Evolutionary conservation across 148 eudicot species (phyloP).

Genomic region (Rhododendron simsii): DNA sequence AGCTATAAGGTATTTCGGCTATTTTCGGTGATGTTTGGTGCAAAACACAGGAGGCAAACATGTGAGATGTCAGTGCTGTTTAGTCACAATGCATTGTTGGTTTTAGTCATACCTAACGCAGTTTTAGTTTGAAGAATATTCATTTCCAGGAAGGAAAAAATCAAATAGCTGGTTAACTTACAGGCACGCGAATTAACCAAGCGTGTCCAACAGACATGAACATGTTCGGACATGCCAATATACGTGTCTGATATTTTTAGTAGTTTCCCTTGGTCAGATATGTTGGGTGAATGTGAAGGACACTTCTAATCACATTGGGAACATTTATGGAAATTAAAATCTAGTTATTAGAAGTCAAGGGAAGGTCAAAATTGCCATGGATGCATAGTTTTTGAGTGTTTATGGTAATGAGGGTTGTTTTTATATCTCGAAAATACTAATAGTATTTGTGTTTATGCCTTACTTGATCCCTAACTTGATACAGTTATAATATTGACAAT

Average conservation of each 20-base stretch:
- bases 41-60: background rate
- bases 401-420: background rate
- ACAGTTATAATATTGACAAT: background rate
- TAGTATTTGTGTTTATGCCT: background rate
- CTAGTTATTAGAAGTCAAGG: background rate
- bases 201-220: background rate
- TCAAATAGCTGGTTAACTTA: background rate
- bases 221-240: background rate
- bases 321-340: background rate
- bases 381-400: background rate
- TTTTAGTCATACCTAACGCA: background rate
- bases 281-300: background rate
- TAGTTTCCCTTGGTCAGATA: background rate
- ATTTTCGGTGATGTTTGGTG: background rate
- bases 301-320: too few relatives aligned
- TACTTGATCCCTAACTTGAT: background rate
- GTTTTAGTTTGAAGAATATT: background rate
- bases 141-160: background rate
- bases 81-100: background rate
- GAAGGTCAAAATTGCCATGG: background rate
- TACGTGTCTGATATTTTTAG: background rate
- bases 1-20: background rate
- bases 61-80: background rate
- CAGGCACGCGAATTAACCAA: background rate
- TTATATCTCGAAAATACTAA: background rate